Evolutionary conservation across 2,329 filamentous ascomycete genomes (phyloP).

Genomic region (Drechslerella coelobrocha): DNA sequence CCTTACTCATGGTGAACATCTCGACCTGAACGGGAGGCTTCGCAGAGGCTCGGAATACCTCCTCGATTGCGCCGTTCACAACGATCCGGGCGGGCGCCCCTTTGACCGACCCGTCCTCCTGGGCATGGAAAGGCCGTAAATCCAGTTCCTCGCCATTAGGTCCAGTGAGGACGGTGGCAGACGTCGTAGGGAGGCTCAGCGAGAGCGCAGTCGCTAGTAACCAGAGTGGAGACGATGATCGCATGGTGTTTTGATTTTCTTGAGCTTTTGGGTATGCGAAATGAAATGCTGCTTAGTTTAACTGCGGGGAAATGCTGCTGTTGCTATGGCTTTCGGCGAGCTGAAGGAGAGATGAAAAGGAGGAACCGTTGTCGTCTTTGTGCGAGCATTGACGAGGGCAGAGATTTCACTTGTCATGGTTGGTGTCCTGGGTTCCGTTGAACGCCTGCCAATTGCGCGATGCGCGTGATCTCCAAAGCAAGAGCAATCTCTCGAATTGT

Average conservation of each 20-base stretch:
- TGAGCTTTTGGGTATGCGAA: too few relatives aligned
- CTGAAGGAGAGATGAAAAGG: neutral
- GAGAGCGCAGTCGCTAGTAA: too few relatives aligned
- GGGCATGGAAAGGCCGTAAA: neutral
- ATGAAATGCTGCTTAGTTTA: too few relatives aligned
- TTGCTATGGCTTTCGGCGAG: too few relatives aligned
- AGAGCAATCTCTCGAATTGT: too few relatives aligned
- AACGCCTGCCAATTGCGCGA: constrained; percentile 3
- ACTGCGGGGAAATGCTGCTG: too few relatives aligned
- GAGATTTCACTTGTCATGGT: neutral
- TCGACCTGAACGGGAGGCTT: constrained; percentile 43
- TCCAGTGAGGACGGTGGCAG: neutral
- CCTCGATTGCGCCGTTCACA: neutral
- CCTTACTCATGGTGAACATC: constrained; percentile 49
- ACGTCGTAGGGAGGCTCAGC: neutral
- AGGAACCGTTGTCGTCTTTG: neutral
- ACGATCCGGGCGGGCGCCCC: neutral
- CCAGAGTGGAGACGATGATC: too few relatives aligned
- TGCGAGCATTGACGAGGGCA: neutral
- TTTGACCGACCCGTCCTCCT: neutral
- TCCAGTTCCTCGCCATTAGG: neutral
- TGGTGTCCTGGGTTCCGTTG: neutral
- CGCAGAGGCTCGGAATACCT: neutral
- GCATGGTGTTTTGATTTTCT: too few relatives aligned
- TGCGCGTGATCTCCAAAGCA: neutral